phyloP scores from a whole-genome alignment of 1,284 basidiomycete species.

The Chiua sp. region DNA sequence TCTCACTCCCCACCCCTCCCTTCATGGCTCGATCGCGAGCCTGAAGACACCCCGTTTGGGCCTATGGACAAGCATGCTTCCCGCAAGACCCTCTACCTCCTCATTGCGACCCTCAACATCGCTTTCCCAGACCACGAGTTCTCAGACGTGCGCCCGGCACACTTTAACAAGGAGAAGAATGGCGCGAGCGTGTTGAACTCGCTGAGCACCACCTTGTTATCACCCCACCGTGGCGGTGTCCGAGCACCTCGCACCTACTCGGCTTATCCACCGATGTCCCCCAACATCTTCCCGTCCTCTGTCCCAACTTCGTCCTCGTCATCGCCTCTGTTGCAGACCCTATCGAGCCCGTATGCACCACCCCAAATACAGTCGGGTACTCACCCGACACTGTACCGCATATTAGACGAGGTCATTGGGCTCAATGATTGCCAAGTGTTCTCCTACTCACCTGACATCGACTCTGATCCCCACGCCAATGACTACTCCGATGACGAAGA shows the following conservation, averaged over 20 bases:
- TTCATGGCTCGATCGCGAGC: constrained; percentile 72
- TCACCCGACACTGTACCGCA: constrained; percentile 86
- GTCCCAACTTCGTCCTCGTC: constrained; percentile 64
- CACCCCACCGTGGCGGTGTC: constrained; percentile 66
- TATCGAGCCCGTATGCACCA: constrained; percentile 69
- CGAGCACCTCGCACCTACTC: constrained; percentile 79
- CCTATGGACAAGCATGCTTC: constrained; percentile 77
- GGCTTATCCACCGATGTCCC: constrained; percentile 75
- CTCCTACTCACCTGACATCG: constrained; percentile 93
- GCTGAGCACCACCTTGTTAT: constrained; percentile 78
- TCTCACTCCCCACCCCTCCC: constrained; percentile 74
- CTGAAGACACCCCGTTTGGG: constrained; percentile 79
- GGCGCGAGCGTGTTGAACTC: constrained; percentile 81
- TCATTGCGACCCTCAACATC: constrained; percentile 96
- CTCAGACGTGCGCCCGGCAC: constrained; percentile 88
- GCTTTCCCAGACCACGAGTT: constrained; percentile 99
- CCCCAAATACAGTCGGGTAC: constrained; percentile 65
- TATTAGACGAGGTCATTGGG: constrained; percentile 91
- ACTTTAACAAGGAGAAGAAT: constrained; percentile 87
- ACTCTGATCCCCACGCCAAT: constrained; percentile 93
- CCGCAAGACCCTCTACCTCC: constrained; percentile 90
- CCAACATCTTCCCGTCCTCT: constrained; percentile 75
- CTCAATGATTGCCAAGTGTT: constrained; percentile 95
- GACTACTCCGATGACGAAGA: constrained; percentile 82
- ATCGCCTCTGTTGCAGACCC: constrained; percentile 62